Base-by-base conservation (phyloP, 495 filamentous ascomycete species). In the Bombardia bombarda region DNA sequence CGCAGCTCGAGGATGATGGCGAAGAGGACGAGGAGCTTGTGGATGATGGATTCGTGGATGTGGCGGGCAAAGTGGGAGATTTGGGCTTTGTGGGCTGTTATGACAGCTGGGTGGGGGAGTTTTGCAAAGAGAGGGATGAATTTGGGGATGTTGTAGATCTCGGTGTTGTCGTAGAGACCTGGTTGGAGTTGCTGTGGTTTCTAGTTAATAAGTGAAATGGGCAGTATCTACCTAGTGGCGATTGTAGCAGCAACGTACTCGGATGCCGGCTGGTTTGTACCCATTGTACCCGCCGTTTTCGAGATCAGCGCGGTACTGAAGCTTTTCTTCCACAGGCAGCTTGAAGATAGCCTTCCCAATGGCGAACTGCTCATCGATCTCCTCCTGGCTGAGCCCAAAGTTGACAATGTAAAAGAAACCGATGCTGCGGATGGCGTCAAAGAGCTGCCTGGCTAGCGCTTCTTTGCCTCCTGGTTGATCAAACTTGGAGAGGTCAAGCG, bases 401-500 rank as follows among this genome's bases (percentile, higher is more conserved):
- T 78, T 76, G 47, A 69, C 77, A 4, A 81, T 71, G 47, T 79
- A 79, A 55, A 79, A 78, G 54, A 79, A 80, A n/a, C 57, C 56
- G 6, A 28, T 2, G 26, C 9, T 13, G 9, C 13, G 26, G 26
- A 28, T 28, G 6, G 26, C 26, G 26, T 28, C 9, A 13, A 28
- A 28, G 26, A 28, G 26, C 6, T 28, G 26, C 26, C 6, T 8
- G 9, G 26, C 26, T 28, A 28, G 6, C 9, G 26, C 26, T 28
- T 28, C 26, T 28, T 28, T 28, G 9, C 26, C 6, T 8, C 26
- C 26, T 2, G 6, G 26, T 13, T 28, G 26, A 7, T 28, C 26
- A 28, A 7, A 28, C 2, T 28, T 28, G 9, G 26, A 7, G 26
- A 28, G 26, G 13, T 28, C 26, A 13, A 28, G 26, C 2, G 26